phyloP scores from a whole-genome alignment of 2,329 filamentous ascomycete species.

The Lachnellula occidentalis region DNA sequence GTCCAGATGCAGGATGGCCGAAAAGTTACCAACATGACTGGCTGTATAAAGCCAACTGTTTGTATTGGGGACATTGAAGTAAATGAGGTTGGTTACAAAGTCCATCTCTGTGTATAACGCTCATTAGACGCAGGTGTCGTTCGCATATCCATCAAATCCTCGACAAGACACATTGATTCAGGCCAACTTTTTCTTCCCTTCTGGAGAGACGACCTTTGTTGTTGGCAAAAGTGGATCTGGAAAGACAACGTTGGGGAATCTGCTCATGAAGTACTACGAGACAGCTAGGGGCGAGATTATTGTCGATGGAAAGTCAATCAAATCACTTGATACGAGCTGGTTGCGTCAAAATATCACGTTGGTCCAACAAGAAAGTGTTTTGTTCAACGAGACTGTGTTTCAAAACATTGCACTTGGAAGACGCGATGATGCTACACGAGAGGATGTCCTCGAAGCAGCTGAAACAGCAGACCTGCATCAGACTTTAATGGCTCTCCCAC shows the following conservation, averaged over 20 bases:
- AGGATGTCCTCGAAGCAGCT: conserved; percentile 57
- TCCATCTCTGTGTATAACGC: background rate
- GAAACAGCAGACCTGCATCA: conserved; percentile 63
- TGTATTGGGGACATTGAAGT: conserved; percentile 67
- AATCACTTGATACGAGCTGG: conserved; percentile 63
- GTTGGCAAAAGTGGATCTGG: conserved; percentile 85
- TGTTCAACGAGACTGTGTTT: conserved; percentile 77
- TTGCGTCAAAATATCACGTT: conserved; percentile 72
- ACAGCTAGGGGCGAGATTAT: conserved; percentile 59
- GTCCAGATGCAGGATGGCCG: conserved; percentile 27
- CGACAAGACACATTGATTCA: conserved; percentile 53
- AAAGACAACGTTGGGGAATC: conserved; percentile 80
- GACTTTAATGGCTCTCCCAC: conserved; percentile 60
- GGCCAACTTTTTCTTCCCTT: conserved; percentile 63
- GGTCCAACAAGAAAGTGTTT: conserved; percentile 72
- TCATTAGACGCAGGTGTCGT: conserved; percentile 56
- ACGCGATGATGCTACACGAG: conserved; percentile 42
- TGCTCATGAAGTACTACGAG: conserved; percentile 74
- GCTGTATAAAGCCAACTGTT: conserved; percentile 31
- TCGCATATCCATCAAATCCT: conserved; percentile 71
- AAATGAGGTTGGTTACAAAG: conserved; percentile 49
- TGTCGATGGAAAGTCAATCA: conserved; percentile 60
- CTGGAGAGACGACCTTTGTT: conserved; percentile 71
- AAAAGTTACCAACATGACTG: conserved; percentile 28
- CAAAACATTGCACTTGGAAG: conserved; percentile 74